Evolutionary conservation across 768 basidiomycete species (phyloP), one percentile per base, ranked within the genome.

Genomic region (Rhodotorula sphaerocarpa): DNA sequence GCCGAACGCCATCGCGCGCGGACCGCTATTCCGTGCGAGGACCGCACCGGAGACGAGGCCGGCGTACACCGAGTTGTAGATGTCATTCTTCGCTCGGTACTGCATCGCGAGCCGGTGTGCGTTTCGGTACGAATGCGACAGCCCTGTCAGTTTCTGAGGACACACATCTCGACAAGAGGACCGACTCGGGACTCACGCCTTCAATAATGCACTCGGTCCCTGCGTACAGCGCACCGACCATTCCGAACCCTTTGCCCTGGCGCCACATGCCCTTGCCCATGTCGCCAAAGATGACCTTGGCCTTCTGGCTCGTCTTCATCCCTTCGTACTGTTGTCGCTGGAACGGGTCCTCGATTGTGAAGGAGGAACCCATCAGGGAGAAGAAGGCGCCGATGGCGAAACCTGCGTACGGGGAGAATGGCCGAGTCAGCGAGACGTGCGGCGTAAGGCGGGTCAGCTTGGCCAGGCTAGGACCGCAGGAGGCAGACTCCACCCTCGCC

Each of bases 21-120:
- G 88, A 1, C 93, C 91, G 0, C 89, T 83, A 72, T 87, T 84
- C 43, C 88, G 81, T 15, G 91, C 92, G 6, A 96, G 82, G 25
- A 95, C 79, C 42, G 86, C 90, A 33, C 93, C 93, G 5, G 90
- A 83, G 7, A 91, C 74, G 74, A 93, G 90, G 2, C 93, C 93
- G 10, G 88, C 86, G 18, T 84, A 82, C 23, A 90, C 82, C 15
- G 90, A 86, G 74, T 97, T 97, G 59, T 84, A 85, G 70, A 96
- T 88, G 75, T 97, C 93, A 72, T 95, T 92, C 77, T 85, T 90
- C 14, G 90, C 92, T 48, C 93, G 90, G 76, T 95, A 97, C 92
- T 95, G 64, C 4, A 18, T 43, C 42, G 42, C 42, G 42, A 10
- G 42, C 18, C 42, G 23, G 7, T 3, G 44, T 23, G 20, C 18